Evolutionary conservation across 2,329 filamentous ascomycete genomes (phyloP).

Genomic region (Cadophora malorum): DNA sequence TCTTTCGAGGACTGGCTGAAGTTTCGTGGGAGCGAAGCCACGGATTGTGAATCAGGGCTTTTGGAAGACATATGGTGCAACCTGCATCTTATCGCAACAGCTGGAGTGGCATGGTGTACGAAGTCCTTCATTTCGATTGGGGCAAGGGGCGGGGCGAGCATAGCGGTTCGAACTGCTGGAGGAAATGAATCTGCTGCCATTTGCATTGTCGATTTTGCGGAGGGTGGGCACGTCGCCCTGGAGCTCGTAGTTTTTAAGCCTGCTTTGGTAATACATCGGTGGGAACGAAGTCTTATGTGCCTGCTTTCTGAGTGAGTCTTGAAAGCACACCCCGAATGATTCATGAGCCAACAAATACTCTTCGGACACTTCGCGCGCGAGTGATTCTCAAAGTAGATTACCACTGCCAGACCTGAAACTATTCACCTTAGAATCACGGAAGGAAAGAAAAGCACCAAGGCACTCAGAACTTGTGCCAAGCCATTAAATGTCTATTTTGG

Average conservation of each 20-base stretch:
- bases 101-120: constrained; percentile 1
- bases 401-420: neutral
- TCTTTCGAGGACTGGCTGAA: too few relatives aligned
- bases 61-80: too few relatives aligned
- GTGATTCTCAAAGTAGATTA: neutral
- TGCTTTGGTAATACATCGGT: neutral
- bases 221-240: too few relatives aligned
- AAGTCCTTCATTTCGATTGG: neutral
- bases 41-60: neutral
- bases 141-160: neutral
- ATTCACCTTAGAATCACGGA: neutral
- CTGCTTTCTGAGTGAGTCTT: neutral
- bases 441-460: neutral
- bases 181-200: neutral
- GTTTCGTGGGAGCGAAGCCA: too few relatives aligned
- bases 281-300: neutral
- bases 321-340: neutral
- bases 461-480: neutral
- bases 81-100: neutral
- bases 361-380: neutral
- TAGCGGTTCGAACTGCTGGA: neutral
- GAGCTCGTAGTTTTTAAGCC: neutral
- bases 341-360: neutral
- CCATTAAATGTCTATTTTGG: neutral
- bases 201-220: too few relatives aligned